A percentile compares a stretch with the other conserved stretches of the same genome.
Evolutionary conservation across 2,329 filamentous ascomycete species (phyloP).

Genomic region (Fusarium anguioides): DNA sequence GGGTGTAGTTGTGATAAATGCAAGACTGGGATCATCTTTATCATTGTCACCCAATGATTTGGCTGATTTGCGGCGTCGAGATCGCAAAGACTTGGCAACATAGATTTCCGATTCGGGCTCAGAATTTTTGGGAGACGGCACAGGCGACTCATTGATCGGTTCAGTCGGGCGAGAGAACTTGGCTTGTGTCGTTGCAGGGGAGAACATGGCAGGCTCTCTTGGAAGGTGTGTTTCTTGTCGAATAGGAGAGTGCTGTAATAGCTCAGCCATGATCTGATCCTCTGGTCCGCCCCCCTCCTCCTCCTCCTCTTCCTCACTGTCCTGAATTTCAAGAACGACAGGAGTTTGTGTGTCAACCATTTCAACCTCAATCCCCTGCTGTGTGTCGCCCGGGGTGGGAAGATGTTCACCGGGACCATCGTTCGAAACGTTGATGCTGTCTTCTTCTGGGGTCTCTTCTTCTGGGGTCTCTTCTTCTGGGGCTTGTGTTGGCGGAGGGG

Average conservation of each 20-base stretch:
- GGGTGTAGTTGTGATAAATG: constrained; percentile 42
- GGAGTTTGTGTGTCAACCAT: constrained; percentile 21
- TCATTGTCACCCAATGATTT: constrained; percentile 40
- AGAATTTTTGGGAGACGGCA: constrained; percentile 18
- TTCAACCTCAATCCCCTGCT: constrained; percentile 32
- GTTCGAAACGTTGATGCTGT: constrained; percentile 13
- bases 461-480: constrained; percentile 27
- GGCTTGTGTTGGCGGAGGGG: constrained; percentile 39
- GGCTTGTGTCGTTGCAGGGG: constrained; percentile 22
- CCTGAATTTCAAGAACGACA: constrained; percentile 13
- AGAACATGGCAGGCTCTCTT: constrained; percentile 18
- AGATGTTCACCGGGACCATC: constrained; percentile 26
- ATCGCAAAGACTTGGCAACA: constrained; percentile 48
- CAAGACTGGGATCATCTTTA: constrained; percentile 47
- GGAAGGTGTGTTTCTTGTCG: constrained; percentile 9
- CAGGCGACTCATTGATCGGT: constrained; percentile 15
- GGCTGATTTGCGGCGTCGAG: constrained; percentile 42
- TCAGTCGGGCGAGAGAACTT: constrained; percentile 17
- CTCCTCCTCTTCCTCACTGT: constrained; percentile 40
- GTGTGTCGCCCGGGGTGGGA: constrained; percentile 41
- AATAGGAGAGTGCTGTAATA: constrained; percentile 43
- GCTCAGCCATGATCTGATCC: constrained; percentile 48
- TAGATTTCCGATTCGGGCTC: constrained; percentile 40
- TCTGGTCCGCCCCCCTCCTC: constrained; percentile 43
- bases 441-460: constrained; percentile 26